Conservation (phyloP, 352 stramenopile species). For the Phytophthora nicotianae region DNA sequence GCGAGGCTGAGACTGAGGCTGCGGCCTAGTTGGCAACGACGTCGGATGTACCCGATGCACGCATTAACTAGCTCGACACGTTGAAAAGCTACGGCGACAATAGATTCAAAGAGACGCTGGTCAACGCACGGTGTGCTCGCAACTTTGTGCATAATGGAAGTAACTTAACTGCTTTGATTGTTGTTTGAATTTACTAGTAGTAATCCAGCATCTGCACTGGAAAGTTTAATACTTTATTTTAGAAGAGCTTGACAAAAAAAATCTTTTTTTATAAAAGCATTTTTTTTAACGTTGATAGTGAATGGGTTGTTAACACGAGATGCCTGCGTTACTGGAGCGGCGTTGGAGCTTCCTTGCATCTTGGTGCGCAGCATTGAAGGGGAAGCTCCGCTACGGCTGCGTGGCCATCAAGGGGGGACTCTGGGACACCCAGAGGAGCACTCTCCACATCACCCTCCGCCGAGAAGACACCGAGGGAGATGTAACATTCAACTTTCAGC, state of each 20-base stretch:
- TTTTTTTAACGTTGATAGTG: too few relatives aligned
- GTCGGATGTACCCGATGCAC: conserved; percentile 12
- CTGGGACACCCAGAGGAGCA: not conserved
- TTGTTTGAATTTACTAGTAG: not conserved
- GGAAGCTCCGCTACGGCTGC: conserved; percentile 5
- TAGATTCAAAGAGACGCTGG: conserved; percentile 18
- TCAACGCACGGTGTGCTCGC: not conserved
- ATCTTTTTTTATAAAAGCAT: not conserved
- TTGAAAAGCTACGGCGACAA: conserved; percentile 13
- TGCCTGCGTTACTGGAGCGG: not conserved
- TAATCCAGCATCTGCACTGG: too few relatives aligned
- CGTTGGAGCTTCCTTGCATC: conserved; percentile 11
- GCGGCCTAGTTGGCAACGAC: conserved; percentile 24
- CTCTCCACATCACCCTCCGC: conserved; percentile 3
- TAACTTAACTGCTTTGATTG: conserved; percentile 37
- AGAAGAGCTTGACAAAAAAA: not conserved
- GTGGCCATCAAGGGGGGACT: not conserved
- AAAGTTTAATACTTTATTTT: too few relatives aligned
- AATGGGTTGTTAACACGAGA: too few relatives aligned
- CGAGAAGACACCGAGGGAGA: not conserved
- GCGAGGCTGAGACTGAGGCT: conserved; percentile 14
- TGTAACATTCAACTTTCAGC: conserved; percentile 8
- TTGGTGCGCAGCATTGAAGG: conserved; percentile 2
- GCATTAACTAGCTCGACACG: conserved; percentile 11
- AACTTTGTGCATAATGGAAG: conserved; percentile 29